Evolutionary conservation across 176 grass and related monocot species (phyloP), one percentile per base, ranked within the genome.

Genomic region (Phragmites australis): DNA sequence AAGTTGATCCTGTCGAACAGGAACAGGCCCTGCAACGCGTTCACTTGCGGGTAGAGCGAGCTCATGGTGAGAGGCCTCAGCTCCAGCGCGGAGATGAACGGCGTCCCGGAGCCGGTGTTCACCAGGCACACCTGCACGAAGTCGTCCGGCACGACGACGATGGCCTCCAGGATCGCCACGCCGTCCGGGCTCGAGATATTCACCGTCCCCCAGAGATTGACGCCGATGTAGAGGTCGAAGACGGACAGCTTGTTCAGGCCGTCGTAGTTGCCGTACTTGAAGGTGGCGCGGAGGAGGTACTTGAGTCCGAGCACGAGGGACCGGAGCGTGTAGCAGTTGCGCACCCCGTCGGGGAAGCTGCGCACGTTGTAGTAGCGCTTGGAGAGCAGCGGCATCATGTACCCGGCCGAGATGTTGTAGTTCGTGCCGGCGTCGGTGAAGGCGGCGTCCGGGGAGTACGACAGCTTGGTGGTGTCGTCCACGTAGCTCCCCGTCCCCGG

Each of bases 211-310:
- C 82, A 86, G 55, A 83, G 76, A 9, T 88, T 89, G 34, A 88
- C 86, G 9, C 86, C 86, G 54, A 79, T 11, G 46, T 88, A 37
- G 13, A 88, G 23, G 54, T 88, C 86, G 66, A 88, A 88, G 11
- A 84, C 50, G 13, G 13, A 44, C 52, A 55, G 43, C 37, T 21
- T 82, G 19, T 69, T 81, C 72, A 93, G 79, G 1, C 71, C 65
- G 43, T 93, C 91, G 55, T 93, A 93, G 65, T 93, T 82, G 53
- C 90, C 90, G 65, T 93, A 89, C 64, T 44, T 2, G 72, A 93
- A 93, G 3, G 21, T 19, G 17, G 81, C 84, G 1, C 87, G 81
- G 13, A 93, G 0, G 12, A 87, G 68, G 79, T 87, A 90, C 79
- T 93, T 93, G n/a, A 43, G 45, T 1, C 67, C 75, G 0, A 55